phyloP scores from a whole-genome alignment of 2,329 filamentous ascomycete species.

The Penicillium concentricum region DNA sequence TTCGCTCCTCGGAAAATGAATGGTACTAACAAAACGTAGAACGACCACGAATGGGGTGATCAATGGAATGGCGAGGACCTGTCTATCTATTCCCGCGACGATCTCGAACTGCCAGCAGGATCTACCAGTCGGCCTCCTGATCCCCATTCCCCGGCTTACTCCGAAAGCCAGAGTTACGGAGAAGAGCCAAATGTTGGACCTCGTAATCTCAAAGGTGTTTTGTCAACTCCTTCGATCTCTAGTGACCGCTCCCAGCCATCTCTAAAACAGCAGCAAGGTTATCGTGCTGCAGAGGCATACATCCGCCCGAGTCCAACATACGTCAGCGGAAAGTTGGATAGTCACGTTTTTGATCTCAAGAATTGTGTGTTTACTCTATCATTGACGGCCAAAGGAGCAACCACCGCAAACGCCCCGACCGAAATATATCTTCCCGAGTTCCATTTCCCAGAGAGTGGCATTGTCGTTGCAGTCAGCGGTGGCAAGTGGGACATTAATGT shows the following conservation, averaged over 20 bases:
- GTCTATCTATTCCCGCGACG: slow-evolving; percentile 83
- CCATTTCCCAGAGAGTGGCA: slow-evolving; percentile 78
- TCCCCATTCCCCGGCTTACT: slow-evolving; percentile 53
- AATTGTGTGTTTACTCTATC: slow-evolving; percentile 74
- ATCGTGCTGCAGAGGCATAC: slow-evolving; percentile 88
- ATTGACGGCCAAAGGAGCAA: slow-evolving; percentile 61
- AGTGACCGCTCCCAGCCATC: slow-evolving; percentile 56
- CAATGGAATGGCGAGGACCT: slow-evolving; percentile 98
- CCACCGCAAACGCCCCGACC: slow-evolving; percentile 67
- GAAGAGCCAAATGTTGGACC: slow-evolving; percentile 62
- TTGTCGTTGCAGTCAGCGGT: slow-evolving; percentile 71
- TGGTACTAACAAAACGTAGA: slow-evolving; percentile 49
- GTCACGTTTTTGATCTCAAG: slow-evolving; percentile 78
- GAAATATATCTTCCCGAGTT: slow-evolving; percentile 85
- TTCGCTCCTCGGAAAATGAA: not conserved
- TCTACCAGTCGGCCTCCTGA: slow-evolving; percentile 31
- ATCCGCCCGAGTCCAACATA: slow-evolving; percentile 78
- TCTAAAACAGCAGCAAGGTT: slow-evolving; percentile 66
- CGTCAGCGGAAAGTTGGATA: slow-evolving; percentile 68
- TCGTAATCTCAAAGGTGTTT: slow-evolving; percentile 69
- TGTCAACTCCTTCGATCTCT: slow-evolving; percentile 59
- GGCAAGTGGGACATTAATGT: slow-evolving; percentile 86
- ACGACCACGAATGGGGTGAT: slow-evolving; percentile 85
- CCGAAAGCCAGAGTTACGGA: slow-evolving; percentile 49
- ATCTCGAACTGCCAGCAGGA: slow-evolving; percentile 57